Percentiles rank a stretch among this genome's conserved stretches.
Conservation (phyloP, 805 yeast species). For the Torulaspora indica region DNA sequence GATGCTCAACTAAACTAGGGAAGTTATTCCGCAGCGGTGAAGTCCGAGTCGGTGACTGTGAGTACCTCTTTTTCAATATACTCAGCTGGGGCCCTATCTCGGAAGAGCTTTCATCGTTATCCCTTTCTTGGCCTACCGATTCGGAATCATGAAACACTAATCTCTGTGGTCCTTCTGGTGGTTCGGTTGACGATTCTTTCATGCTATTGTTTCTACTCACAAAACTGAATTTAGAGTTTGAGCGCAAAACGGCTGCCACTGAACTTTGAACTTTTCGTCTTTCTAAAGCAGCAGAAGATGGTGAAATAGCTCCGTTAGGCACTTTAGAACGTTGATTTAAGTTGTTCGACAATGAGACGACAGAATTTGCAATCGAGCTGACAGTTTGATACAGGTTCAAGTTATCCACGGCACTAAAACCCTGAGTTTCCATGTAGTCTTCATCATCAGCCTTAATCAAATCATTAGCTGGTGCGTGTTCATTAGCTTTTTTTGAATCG, state of each 20-base stretch:
- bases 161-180: conserved; percentile 24
- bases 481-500: conserved; percentile 5
- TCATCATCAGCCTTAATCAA: not conserved
- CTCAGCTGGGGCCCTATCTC: conserved; percentile 13
- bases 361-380: conserved; percentile 34
- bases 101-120: conserved; percentile 1
- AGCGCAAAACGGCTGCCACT: conserved; percentile 11
- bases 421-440: not conserved
- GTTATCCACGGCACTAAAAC: conserved; percentile 35
- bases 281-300: conserved; percentile 23
- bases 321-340: conserved; percentile 15
- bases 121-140: not conserved
- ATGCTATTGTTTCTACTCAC: conserved; percentile 12
- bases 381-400: conserved; percentile 36
- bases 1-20: conserved; percentile 9
- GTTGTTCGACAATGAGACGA: conserved; percentile 33
- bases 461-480: conserved; percentile 1
- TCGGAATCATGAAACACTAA: conserved; percentile 21
- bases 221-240: conserved; percentile 12
- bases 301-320: conserved; percentile 18
- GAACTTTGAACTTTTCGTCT: conserved; percentile 29
- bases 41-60: conserved; percentile 9
- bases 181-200: not conserved
- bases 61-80: conserved; percentile 6
- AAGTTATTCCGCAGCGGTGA: conserved; percentile 21